Evolutionary conservation across 805 yeast genomes (phyloP).

Genomic region (Maudiozyma saulgeensis): DNA sequence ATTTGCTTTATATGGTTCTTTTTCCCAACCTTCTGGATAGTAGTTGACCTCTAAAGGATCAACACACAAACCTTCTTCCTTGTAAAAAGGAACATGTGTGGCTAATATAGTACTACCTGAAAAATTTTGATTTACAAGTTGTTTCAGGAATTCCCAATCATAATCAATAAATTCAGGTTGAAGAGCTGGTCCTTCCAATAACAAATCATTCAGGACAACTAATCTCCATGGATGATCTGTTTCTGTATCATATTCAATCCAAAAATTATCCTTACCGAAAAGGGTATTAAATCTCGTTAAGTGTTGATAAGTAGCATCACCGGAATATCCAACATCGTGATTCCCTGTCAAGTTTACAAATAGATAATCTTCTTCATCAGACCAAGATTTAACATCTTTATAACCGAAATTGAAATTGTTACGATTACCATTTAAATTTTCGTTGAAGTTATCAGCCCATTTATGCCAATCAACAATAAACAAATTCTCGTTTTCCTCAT

Average conservation of each 20-base stretch:
- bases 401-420: conserved; percentile 40
- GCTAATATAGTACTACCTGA: conserved; percentile 72
- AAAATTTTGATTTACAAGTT: conserved; percentile 46
- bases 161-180: conserved; percentile 59
- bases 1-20: conserved; percentile 60
- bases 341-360: conserved; percentile 86
- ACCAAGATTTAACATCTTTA: conserved; percentile 62
- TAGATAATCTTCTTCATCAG: conserved; percentile 44
- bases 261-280: conserved; percentile 81
- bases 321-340: conserved; percentile 92
- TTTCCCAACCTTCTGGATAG: conserved; percentile 44
- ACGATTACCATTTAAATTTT: neutral
- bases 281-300: conserved; percentile 63
- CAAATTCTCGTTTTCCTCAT: conserved; percentile 17
- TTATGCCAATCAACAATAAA: conserved; percentile 21
- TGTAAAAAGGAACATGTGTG: conserved; percentile 86
- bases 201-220: conserved; percentile 76
- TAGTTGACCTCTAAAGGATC: conserved; percentile 74
- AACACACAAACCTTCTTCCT: conserved; percentile 68
- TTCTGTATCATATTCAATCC: conserved; percentile 57
- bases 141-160: conserved; percentile 66
- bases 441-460: conserved; percentile 21
- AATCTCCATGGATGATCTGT: conserved; percentile 72
- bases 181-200: conserved; percentile 83
- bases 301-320: conserved; percentile 89